Evolutionary conservation across 306 rosid genomes (phyloP).

Genomic region (Cicer yamashitae): DNA sequence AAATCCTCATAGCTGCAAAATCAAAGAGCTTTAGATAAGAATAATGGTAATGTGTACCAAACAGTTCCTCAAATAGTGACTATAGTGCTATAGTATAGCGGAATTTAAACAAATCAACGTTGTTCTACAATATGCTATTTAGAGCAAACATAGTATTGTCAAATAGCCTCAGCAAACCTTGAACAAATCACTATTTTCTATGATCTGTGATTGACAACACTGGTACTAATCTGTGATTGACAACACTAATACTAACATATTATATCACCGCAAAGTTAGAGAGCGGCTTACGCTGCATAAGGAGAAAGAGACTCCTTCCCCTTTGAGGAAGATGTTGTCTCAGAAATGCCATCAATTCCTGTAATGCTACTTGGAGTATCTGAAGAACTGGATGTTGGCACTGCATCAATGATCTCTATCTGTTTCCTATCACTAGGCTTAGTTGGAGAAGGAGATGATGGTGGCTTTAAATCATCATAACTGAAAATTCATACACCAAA

Average conservation of each 20-base stretch:
- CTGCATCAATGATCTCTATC: conserved; percentile 35
- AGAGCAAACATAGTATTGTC: too few species aligned
- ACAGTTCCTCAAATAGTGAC: too few species aligned
- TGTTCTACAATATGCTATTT: too few species aligned
- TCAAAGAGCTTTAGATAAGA: conserved; percentile 36
- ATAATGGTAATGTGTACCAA: not conserved
- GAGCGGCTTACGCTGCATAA: conserved; percentile 59
- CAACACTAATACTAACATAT: not conserved
- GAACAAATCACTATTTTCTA: too few species aligned
- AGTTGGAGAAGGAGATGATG: conserved; percentile 55
- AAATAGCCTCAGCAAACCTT: too few species aligned
- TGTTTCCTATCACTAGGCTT: conserved; percentile 47
- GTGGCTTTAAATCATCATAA: conserved; percentile 61
- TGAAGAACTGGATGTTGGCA: conserved; percentile 44
- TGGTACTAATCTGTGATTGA: too few species aligned
- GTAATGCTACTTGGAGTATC: conserved; percentile 40
- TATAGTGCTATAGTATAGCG: too few species aligned
- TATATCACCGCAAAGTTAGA: not conserved
- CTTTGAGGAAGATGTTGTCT: conserved; percentile 49
- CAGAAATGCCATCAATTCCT: conserved; percentile 42
- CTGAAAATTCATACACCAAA: conserved; percentile 42
- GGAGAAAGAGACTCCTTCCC: conserved; percentile 59
- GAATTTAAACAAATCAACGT: too few species aligned
- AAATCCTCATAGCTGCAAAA: conserved; percentile 61
- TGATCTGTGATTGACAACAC: too few species aligned